These are phyloP conservation scores for Diophrys appendiculata DNA, from an alignment of 73 alveolate genomes.

Conservation along the genomic window DNA sequence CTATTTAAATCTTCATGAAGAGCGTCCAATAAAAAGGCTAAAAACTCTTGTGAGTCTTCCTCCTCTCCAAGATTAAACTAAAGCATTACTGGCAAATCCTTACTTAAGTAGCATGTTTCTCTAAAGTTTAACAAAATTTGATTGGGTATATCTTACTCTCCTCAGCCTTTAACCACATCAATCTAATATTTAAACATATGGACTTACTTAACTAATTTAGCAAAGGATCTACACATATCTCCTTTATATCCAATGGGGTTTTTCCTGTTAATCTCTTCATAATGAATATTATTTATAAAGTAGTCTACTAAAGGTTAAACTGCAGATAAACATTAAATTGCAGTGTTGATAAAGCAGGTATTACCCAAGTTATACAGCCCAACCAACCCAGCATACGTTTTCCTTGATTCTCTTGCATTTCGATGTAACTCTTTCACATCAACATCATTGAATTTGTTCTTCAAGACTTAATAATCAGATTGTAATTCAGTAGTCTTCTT, in stretches of 20 bases:
- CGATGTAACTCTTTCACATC: neutral
- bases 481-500: neutral
- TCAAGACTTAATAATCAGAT: neutral
- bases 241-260: slow-evolving; percentile 82
- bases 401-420: slow-evolving; percentile 12
- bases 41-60: slow-evolving; percentile 95
- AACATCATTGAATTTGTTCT: neutral
- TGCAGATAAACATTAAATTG: slow-evolving; percentile 87
- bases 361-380: slow-evolving; percentile 94
- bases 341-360: slow-evolving; percentile 93
- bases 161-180: slow-evolving; percentile 50
- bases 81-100: too few species aligned
- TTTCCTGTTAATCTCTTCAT: slow-evolving; percentile 55
- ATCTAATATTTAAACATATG: neutral
- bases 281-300: slow-evolving; percentile 62
- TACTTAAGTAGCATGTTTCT: slow-evolving; percentile 58
- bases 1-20: too few species aligned
- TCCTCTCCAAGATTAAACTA: slow-evolving; percentile 75
- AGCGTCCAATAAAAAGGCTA: slow-evolving; percentile 88
- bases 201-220: slow-evolving; percentile 59
- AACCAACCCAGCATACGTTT: slow-evolving; percentile 63
- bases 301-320: slow-evolving; percentile 87
- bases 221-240: slow-evolving; percentile 55
- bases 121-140: slow-evolving; percentile 36
- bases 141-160: slow-evolving; percentile 67